Percentiles rank a stretch among this genome's conserved stretches.
Evolutionary conservation across 306 rosid genomes (phyloP).

Genomic region (Quercus variabilis): DNA sequence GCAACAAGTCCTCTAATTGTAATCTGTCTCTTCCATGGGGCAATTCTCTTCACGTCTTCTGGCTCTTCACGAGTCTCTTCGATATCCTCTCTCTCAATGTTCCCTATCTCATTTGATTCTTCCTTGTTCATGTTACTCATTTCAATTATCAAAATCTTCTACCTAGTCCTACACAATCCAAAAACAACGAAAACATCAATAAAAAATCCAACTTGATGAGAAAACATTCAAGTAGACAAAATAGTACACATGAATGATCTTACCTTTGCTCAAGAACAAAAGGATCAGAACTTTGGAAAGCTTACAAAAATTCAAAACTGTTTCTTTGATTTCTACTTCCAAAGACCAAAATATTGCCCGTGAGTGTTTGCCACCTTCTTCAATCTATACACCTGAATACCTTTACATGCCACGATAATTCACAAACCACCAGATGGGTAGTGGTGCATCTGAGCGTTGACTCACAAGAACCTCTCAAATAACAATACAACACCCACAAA

Average conservation of each 20-base stretch:
- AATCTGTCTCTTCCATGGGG: constrained; percentile 74
- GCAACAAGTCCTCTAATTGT: constrained; percentile 78
- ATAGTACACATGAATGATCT: not conserved
- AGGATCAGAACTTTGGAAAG: constrained; percentile 20
- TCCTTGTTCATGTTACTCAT: constrained; percentile 36
- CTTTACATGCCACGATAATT: not conserved
- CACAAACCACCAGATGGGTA: not conserved
- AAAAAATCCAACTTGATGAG: not conserved
- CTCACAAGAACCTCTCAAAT: not conserved
- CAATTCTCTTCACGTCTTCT: constrained; percentile 47
- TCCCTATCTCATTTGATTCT: constrained; percentile 50
- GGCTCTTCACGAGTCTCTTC: constrained; percentile 44
- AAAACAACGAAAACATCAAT: not conserved
- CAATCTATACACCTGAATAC: not conserved
- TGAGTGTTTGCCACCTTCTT: not conserved
- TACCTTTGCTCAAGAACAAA: constrained; percentile 15
- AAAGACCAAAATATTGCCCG: not conserved
- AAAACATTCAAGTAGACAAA: not conserved
- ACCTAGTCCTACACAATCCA: constrained; percentile 16
- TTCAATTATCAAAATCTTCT: constrained; percentile 16
- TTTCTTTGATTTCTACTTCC: not conserved
- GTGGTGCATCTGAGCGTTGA: constrained; percentile 4
- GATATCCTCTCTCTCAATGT: constrained; percentile 21
- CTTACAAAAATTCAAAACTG: not conserved
- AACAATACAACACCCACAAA: not conserved